These are phyloP conservation scores for Diaporthe sp. DNA, from an alignment of 2,329 filamentous ascomycete species.

Conservation along the genomic window DNA sequence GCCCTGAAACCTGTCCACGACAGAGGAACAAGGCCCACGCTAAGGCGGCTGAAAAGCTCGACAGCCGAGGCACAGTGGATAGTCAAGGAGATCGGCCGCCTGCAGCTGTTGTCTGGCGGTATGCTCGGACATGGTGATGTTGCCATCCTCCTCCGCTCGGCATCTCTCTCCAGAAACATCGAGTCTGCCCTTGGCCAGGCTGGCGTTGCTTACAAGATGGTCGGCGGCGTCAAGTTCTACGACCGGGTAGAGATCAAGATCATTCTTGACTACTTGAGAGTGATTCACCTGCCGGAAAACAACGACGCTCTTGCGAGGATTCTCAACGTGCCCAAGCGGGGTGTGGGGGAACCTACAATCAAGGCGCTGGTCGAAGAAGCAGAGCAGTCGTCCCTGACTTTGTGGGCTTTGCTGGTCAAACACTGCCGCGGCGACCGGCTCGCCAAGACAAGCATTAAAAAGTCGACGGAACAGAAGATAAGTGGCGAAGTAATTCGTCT, in stretches of 20 bases:
- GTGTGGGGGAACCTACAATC: conserved; percentile 84
- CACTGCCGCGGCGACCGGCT: conserved; percentile 64
- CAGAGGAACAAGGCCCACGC: conserved; percentile 82
- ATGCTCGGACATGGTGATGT: conserved; percentile 83
- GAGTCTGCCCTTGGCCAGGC: conserved; percentile 84
- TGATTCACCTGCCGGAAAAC: conserved; percentile 86
- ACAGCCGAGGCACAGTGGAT: conserved; percentile 89
- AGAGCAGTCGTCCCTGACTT: conserved; percentile 73
- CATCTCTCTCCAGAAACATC: conserved; percentile 85
- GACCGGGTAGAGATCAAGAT: conserved; percentile 91
- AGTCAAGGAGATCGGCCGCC: conserved; percentile 82
- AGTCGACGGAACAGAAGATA: conserved; percentile 65
- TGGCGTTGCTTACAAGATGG: conserved; percentile 91
- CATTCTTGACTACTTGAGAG: conserved; percentile 87
- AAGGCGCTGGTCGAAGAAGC: conserved; percentile 82
- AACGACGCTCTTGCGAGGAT: conserved; percentile 88
- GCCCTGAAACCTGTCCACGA: conserved; percentile 83
- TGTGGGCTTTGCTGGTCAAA: conserved; percentile 80
- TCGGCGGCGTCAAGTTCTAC: conserved; percentile 90
- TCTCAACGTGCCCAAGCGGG: conserved; percentile 85
- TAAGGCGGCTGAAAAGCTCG: conserved; percentile 79
- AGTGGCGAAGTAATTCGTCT: conserved; percentile 61
- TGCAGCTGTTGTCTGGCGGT: conserved; percentile 76
- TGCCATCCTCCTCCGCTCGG: conserved; percentile 88
- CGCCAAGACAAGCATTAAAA: conserved; percentile 63